Percentiles rank a stretch among this genome's conserved stretches.
phyloP scores from a whole-genome alignment of 371 early-diverging fungal species.

The Circinella minor region DNA sequence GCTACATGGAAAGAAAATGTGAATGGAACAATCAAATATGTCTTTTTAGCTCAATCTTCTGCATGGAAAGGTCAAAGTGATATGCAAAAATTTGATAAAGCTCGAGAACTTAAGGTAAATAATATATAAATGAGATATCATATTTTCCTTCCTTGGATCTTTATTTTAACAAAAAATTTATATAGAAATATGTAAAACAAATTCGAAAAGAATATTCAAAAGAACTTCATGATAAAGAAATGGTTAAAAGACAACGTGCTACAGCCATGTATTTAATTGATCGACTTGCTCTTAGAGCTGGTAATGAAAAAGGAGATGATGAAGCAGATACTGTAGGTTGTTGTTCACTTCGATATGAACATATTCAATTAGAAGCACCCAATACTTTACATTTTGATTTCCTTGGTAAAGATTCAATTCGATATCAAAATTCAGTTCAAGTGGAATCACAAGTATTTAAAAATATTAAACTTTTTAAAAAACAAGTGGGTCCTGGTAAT shows the following conservation, averaged over 20 bases:
- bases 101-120: slow-evolving; percentile 88
- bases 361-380: slow-evolving; percentile 80
- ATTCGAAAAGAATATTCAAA: slow-evolving; percentile 82
- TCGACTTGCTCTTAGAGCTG: slow-evolving; percentile 93
- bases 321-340: slow-evolving; percentile 99
- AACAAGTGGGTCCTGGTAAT: slow-evolving; percentile 69
- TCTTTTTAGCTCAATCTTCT: slow-evolving; percentile 90
- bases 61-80: slow-evolving; percentile 97
- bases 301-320: slow-evolving; percentile 97
- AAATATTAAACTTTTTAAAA: slow-evolving; percentile 89
- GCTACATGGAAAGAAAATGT: slow-evolving; percentile 98
- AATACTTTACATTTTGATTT: slow-evolving; percentile 92
- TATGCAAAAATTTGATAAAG: slow-evolving; percentile 95
- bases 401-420: slow-evolving; percentile 97
- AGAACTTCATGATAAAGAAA: slow-evolving; percentile 79
- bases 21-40: slow-evolving; percentile 90
- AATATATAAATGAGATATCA: too few relatives aligned
- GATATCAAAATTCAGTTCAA: slow-evolving; percentile 86
- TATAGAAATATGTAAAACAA: slow-evolving; percentile 65
- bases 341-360: slow-evolving; percentile 95
- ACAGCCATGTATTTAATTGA: slow-evolving; percentile 97
- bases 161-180: not conserved
- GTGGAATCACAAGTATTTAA: slow-evolving; percentile 91
- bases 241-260: slow-evolving; percentile 88
- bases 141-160: too few relatives aligned